These are phyloP conservation scores for Emmonsiellopsis sp. DNA, from an alignment of 2,329 filamentous ascomycete species.

Conservation along the genomic window DNA sequence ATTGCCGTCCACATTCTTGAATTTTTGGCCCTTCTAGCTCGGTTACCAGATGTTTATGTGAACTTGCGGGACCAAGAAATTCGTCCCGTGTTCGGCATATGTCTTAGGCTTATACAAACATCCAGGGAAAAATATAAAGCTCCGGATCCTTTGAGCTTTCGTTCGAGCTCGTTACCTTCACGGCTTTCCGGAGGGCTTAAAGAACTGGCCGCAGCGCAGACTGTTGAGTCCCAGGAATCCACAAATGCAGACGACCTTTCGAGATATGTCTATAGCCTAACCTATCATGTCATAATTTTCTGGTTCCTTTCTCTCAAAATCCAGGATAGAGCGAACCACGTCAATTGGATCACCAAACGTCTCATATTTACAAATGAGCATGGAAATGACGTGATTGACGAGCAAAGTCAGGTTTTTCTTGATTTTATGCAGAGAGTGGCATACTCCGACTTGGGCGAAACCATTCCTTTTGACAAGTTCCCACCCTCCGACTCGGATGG, in stretches of 20 bases:
- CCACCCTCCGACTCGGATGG: slow-evolving; percentile 32
- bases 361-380: slow-evolving; percentile 67
- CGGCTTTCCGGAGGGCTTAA: slow-evolving; percentile 36
- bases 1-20: slow-evolving; percentile 93
- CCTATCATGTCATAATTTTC: slow-evolving; percentile 91
- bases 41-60: slow-evolving; percentile 72
- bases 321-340: slow-evolving; percentile 70
- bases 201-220: slow-evolving; percentile 26
- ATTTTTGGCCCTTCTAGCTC: slow-evolving; percentile 81
- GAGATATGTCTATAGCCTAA: slow-evolving; percentile 86
- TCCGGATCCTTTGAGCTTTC: slow-evolving; percentile 21
- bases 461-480: slow-evolving; percentile 33
- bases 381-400: slow-evolving; percentile 68
- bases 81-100: slow-evolving; percentile 88
- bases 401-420: slow-evolving; percentile 86
- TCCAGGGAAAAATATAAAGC: slow-evolving; percentile 53
- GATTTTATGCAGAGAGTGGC: slow-evolving; percentile 90
- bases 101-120: slow-evolving; percentile 85
- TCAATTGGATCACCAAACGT: slow-evolving; percentile 82
- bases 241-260: slow-evolving; percentile 64
- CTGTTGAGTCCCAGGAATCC: slow-evolving; percentile 23
- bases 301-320: slow-evolving; percentile 92
- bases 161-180: slow-evolving; percentile 25
- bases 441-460: slow-evolving; percentile 74
- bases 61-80: slow-evolving; percentile 90